phyloP scores from a whole-genome alignment of 495 filamentous ascomycete genomes.

The Penicillium flavigenum region DNA sequence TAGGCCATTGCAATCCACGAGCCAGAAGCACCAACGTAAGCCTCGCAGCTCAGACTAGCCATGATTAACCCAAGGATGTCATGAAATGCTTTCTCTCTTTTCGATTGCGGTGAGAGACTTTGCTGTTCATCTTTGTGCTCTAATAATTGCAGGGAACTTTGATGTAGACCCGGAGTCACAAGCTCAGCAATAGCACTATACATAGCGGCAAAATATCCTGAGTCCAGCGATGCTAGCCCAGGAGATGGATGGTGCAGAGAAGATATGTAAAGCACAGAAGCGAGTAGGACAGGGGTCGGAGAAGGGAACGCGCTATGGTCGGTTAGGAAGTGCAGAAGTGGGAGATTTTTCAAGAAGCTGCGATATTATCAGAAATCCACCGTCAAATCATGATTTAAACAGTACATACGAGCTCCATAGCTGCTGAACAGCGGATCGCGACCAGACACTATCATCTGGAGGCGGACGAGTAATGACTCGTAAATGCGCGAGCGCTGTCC shows the following conservation, averaged over 20 bases:
- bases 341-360: conserved; percentile 40
- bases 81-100: conserved; percentile 26
- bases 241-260: conserved; percentile 33
- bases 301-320: conserved; percentile 33
- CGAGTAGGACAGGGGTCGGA: conserved; percentile 39
- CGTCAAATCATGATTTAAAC: background rate
- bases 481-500: conserved; percentile 32
- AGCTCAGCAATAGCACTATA: conserved; percentile 40
- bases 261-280: conserved; percentile 43
- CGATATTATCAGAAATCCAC: background rate
- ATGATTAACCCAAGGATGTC: conserved; percentile 45
- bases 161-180: conserved; percentile 18
- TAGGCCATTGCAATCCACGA: conserved; percentile 45
- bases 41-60: conserved; percentile 42
- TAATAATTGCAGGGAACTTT: background rate
- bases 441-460: conserved; percentile 35
- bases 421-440: conserved; percentile 29
- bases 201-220: conserved; percentile 36
- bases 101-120: background rate
- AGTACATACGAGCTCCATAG: conserved; percentile 39
- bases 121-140: background rate
- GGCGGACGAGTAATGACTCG: conserved; percentile 29
- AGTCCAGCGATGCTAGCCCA: conserved; percentile 27
- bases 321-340: conserved; percentile 41
- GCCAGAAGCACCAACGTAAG: conserved; percentile 37